Evolutionary conservation across 2,329 filamentous ascomycete species (phyloP).

Genomic region (Ophiostoma sp.): DNA sequence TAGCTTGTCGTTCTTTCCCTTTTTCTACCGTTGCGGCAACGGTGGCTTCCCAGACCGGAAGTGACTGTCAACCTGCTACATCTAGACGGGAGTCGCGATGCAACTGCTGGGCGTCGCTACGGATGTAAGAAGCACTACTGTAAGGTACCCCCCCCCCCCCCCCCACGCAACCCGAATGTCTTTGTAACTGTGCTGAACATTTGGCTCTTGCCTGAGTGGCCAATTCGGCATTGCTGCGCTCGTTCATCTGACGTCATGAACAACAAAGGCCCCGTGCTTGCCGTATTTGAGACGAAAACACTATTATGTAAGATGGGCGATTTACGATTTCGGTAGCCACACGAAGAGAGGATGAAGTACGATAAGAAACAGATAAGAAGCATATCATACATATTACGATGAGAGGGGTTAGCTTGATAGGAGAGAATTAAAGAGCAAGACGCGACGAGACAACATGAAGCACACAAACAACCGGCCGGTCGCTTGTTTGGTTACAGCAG

Average conservation of each 20-base stretch:
- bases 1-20: not conserved
- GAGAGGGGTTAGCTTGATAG: not conserved
- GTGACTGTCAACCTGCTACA: not conserved
- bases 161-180: not conserved
- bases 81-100: constrained; percentile 1
- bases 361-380: too few relatives aligned
- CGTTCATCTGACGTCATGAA: constrained; percentile 2
- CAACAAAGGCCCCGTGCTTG: not conserved
- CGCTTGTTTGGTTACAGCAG: constrained; percentile 5
- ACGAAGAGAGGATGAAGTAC: too few relatives aligned
- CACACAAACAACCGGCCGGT: not conserved
- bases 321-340: too few relatives aligned
- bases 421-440: not conserved
- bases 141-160: not conserved
- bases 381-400: too few relatives aligned
- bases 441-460: not conserved
- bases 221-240: not conserved
- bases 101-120: not conserved
- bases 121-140: not conserved
- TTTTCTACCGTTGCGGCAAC: not conserved
- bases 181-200: not conserved
- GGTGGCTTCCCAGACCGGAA: not conserved
- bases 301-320: too few relatives aligned
- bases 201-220: constrained; percentile 4
- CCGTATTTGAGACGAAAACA: too few relatives aligned